phyloP scores from a whole-genome alignment of 225 moss, liverwort and hornwort species.

The Antitrichia curtipendula region DNA sequence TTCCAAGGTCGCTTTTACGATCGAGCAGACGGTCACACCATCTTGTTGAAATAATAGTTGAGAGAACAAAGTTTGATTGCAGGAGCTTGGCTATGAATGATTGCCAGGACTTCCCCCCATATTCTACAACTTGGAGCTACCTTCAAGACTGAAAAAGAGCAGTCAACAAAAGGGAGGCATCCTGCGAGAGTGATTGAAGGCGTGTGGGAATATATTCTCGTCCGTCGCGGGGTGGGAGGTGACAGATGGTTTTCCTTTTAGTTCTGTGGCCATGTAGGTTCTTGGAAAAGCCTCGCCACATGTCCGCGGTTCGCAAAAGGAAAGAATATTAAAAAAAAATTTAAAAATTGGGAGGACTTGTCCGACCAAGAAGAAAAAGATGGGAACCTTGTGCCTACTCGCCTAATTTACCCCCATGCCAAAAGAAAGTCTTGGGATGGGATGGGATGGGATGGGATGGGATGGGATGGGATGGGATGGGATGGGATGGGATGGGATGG shows the following conservation, averaged over 20 bases:
- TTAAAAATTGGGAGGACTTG: background rate
- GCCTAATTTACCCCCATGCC: background rate
- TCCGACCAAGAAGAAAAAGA: background rate
- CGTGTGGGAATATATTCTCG: too few relatives aligned
- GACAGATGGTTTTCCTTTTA: background rate
- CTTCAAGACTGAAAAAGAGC: background rate
- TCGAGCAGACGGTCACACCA: too few relatives aligned
- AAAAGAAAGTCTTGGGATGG: background rate
- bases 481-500: too few relatives aligned
- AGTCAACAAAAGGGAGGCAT: background rate
- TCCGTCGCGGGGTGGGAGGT: background rate
- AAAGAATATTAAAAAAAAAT: background rate
- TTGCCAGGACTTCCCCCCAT: background rate
- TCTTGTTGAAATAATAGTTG: background rate
- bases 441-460: too few relatives aligned
- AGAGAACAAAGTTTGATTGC: background rate
- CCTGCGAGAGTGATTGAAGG: background rate
- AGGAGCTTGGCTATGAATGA: background rate
- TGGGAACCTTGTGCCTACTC: background rate
- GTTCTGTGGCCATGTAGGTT: background rate
- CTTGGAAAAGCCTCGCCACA: background rate
- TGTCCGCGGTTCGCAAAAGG: background rate
- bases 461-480: too few relatives aligned
- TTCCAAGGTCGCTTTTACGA: too few relatives aligned
- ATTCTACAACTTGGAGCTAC: background rate